A percentile compares a stretch with the other conserved stretches of the same genome.
Evolutionary conservation across 148 eudicot species (phyloP).

Genomic region (Oxyria digyna): DNA sequence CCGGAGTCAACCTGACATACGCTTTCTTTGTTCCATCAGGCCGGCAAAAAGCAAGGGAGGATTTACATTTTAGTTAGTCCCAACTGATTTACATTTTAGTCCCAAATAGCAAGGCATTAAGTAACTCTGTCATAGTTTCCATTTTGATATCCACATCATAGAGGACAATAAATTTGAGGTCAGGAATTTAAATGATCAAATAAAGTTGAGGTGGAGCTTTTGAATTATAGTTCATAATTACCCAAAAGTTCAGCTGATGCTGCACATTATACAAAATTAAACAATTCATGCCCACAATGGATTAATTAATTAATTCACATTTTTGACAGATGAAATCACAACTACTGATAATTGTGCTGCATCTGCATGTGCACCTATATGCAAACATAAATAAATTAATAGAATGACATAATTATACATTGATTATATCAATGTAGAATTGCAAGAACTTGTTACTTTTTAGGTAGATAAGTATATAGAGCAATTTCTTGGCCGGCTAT

Average conservation of each 20-base stretch:
- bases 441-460: no score
- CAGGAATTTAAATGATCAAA: background rate
- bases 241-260: no score
- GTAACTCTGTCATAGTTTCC: no score
- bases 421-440: no score
- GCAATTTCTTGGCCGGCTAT: no score
- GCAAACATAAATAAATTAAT: no score
- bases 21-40: constrained; percentile 12
- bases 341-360: no score
- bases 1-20: constrained; percentile 6
- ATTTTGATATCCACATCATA: background rate
- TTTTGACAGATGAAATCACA: background rate
- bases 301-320: background rate
- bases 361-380: no score
- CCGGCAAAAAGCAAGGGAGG: constrained; percentile 4
- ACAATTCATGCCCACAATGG: background rate
- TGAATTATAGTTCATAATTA: background rate
- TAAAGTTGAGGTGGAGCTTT: background rate
- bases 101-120: no score
- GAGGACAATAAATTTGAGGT: background rate
- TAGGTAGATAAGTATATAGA: no score
- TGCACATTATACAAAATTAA: background rate
- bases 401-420: no score
- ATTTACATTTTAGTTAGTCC: background rate
- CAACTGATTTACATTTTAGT: no score